Evolutionary conservation across 805 yeast species (phyloP).

Genomic region (Candida sphagnicola): DNA sequence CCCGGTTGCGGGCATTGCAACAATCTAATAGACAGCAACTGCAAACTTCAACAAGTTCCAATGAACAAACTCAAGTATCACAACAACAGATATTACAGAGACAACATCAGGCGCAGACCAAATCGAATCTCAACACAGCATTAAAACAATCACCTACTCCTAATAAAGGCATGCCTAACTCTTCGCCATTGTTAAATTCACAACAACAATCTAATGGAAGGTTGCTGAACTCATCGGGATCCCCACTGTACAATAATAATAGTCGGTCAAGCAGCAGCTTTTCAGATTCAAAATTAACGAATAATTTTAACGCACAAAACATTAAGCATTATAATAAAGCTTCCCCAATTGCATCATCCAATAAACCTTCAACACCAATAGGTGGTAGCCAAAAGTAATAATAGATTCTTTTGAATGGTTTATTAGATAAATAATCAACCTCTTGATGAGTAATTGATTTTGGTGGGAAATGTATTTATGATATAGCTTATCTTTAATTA

Average conservation of each 20-base stretch:
- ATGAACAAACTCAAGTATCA: conserved; percentile 4
- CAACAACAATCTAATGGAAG: conserved; percentile 1
- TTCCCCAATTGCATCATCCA: conserved; percentile 4
- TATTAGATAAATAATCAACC: not conserved
- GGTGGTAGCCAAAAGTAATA: conserved; percentile 1
- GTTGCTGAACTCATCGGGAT: not conserved
- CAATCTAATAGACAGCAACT: conserved; percentile 17
- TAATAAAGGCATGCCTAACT: not conserved
- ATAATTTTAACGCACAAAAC: conserved; percentile 5
- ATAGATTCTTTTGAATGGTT: not conserved
- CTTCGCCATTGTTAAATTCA: conserved; percentile 2
- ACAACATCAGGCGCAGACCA: conserved; percentile 3
- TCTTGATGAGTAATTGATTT: conserved; percentile 5
- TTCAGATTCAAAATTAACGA: conserved; percentile 5
- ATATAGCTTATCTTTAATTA: conserved; percentile 1
- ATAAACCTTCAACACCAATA: conserved; percentile 4
- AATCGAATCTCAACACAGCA: not conserved
- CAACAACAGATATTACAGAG: conserved; percentile 3
- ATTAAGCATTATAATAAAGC: conserved; percentile 5
- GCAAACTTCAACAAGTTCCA: conserved; percentile 3
- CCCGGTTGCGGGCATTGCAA: conserved; percentile 39
- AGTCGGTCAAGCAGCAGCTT: conserved; percentile 4
- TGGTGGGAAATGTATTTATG: not conserved
- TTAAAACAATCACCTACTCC: not conserved
- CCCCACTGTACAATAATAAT: conserved; percentile 3